Conservation (phyloP, 148 eudicot species). For the Mesembryanthemum crystallinum region DNA sequence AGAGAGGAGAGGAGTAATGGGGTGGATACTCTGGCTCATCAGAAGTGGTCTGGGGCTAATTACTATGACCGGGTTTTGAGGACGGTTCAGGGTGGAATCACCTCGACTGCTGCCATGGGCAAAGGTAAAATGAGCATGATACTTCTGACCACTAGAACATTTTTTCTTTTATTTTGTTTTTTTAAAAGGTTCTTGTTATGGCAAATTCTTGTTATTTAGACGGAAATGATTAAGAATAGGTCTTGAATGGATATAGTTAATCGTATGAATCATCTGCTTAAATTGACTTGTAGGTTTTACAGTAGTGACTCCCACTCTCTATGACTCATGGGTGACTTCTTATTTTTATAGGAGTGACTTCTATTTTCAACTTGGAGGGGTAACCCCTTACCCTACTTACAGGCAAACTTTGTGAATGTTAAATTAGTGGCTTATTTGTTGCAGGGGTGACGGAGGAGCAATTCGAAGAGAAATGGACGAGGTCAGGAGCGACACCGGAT, state of each 20-base stretch:
- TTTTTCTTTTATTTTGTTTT: too few relatives aligned
- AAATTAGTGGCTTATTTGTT: neutral
- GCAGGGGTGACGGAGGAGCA: neutral
- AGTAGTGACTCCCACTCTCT: too few relatives aligned
- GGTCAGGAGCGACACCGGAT: neutral
- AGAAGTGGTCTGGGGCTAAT: constrained; percentile 82
- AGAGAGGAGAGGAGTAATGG: constrained; percentile 66
- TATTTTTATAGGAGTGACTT: too few relatives aligned
- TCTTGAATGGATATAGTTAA: too few relatives aligned
- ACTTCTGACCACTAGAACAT: neutral
- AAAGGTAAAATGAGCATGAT: constrained; percentile 41
- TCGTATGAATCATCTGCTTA: too few relatives aligned
- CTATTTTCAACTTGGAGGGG: neutral
- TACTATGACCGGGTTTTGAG: constrained; percentile 67
- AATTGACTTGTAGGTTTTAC: too few relatives aligned
- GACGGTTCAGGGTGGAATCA: constrained; percentile 84
- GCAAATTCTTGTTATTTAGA: too few relatives aligned
- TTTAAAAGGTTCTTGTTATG: too few relatives aligned
- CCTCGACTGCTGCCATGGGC: constrained; percentile 83
- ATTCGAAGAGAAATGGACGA: neutral
- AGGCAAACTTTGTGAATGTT: neutral
- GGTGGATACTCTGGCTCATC: constrained; percentile 71
- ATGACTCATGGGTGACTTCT: too few relatives aligned
- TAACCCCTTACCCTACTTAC: neutral
- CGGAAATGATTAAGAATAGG: too few relatives aligned